phyloP scores from a whole-genome alignment of 331 rosid genomes.

The Ulmus americana region DNA sequence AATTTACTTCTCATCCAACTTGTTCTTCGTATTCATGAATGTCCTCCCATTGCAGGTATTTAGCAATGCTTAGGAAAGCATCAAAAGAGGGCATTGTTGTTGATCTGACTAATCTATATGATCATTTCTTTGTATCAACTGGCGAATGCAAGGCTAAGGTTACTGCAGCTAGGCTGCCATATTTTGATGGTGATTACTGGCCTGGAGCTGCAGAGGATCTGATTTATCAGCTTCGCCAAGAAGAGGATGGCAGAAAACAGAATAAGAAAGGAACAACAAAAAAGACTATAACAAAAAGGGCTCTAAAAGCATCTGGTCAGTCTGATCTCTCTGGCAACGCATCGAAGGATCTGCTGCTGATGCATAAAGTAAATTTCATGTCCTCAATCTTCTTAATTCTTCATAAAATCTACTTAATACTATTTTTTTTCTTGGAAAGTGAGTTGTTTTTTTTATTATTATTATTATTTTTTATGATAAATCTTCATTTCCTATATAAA shows the following conservation, averaged over 20 bases:
- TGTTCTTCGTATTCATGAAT: conserved; percentile 11
- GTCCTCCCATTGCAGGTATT: conserved; percentile 54
- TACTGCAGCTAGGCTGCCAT: conserved; percentile 94
- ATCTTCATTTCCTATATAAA: too few relatives aligned
- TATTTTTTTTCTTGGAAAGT: too few relatives aligned
- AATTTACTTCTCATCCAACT: conserved; percentile 7
- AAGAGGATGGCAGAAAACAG: conserved; percentile 86
- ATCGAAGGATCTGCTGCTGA: conserved; percentile 55
- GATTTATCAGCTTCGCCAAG: conserved; percentile 85
- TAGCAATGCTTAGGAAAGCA: conserved; percentile 87
- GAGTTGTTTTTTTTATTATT: neutral
- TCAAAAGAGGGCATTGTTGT: conserved; percentile 73
- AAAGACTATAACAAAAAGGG: conserved; percentile 72
- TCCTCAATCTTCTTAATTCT: conserved; percentile 2
- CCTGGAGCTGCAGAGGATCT: conserved; percentile 97
- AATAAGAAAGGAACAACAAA: conserved; percentile 57
- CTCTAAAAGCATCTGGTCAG: conserved; percentile 82
- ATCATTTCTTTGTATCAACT: conserved; percentile 78
- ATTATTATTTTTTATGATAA: too few relatives aligned
- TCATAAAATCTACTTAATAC: neutral
- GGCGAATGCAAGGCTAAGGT: conserved; percentile 85
- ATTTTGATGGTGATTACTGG: conserved; percentile 97
- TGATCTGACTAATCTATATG: conserved; percentile 77
- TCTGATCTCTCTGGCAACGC: conserved; percentile 88
- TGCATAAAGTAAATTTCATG: conserved; percentile 47